These are phyloP conservation scores for Kalanchoe fedtschenkoi DNA, from an alignment of 164 flowering plant genomes.

Conservation along the genomic window DNA sequence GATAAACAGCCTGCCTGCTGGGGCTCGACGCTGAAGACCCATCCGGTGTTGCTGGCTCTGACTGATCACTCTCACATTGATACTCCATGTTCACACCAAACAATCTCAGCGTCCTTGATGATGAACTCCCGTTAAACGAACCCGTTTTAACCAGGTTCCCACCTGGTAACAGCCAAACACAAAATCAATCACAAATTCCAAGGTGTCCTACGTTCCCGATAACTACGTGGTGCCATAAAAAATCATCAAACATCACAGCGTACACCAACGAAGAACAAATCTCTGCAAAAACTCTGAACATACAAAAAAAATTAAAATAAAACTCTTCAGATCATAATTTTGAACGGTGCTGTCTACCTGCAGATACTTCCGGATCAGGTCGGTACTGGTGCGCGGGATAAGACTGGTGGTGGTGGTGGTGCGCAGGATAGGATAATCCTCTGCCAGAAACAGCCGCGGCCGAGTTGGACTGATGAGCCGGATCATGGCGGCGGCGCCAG, in stretches of 20 bases:
- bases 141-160: neutral
- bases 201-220: too few species aligned
- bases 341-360: too few species aligned
- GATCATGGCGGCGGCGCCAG: neutral
- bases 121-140: too few species aligned
- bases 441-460: neutral
- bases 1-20: too few species aligned
- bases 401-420: neutral
- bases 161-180: neutral
- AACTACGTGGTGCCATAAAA: neutral
- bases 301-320: neutral
- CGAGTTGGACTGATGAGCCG: neutral
- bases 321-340: too few species aligned
- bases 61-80: conserved; percentile 22
- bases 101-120: conserved; percentile 38
- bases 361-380: neutral
- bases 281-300: neutral
- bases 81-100: conserved; percentile 91
- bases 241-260: neutral
- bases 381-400: neutral
- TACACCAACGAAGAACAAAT: neutral
- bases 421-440: neutral
- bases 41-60: conserved; percentile 14
- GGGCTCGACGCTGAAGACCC: too few species aligned
- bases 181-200: too few species aligned